Conservation (phyloP, 176 grass and related monocot species). For the Themeda triandra region DNA sequence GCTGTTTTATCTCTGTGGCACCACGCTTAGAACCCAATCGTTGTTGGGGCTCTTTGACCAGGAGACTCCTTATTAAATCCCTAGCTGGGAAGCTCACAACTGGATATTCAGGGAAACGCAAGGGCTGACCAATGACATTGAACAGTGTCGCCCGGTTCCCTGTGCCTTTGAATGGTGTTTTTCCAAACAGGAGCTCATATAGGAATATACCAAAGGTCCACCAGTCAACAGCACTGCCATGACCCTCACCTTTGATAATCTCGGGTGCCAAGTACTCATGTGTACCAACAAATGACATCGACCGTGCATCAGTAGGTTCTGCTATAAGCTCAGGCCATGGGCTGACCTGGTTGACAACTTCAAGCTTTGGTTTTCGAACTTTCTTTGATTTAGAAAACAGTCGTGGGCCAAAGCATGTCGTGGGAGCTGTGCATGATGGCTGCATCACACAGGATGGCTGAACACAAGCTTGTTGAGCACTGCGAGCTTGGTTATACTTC, state of each 20-base stretch:
- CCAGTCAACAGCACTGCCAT: conserved; percentile 94
- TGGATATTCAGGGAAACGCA: conserved; percentile 72
- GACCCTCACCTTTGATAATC: conserved; percentile 93
- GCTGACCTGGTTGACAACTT: conserved; percentile 77
- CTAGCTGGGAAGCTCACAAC: conserved; percentile 67
- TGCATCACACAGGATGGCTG: conserved; percentile 69
- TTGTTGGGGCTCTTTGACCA: conserved; percentile 81
- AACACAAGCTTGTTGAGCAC: conserved; percentile 56
- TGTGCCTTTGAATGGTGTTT: conserved; percentile 87
- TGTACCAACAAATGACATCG: conserved; percentile 89
- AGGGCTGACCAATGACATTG: conserved; percentile 79
- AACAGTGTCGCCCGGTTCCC: conserved; percentile 77
- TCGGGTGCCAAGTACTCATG: conserved; percentile 95
- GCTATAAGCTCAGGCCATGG: conserved; percentile 86
- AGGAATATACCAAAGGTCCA: conserved; percentile 95
- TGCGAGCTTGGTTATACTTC: conserved; percentile 46
- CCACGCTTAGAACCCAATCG: conserved; percentile 75
- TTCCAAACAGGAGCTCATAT: conserved; percentile 91
- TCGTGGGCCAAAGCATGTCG: conserved; percentile 78
- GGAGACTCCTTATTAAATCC: conserved; percentile 74
- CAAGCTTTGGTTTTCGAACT: conserved; percentile 65
- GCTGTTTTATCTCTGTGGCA: conserved; percentile 87
- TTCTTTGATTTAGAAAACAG: conserved; percentile 84
- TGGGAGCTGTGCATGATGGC: conserved; percentile 59
- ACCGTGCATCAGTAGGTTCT: conserved; percentile 80